These are phyloP conservation scores for Pseudofabraea citricarpa DNA, from an alignment of 2,329 filamentous ascomycete genomes.

Conservation along the genomic window DNA sequence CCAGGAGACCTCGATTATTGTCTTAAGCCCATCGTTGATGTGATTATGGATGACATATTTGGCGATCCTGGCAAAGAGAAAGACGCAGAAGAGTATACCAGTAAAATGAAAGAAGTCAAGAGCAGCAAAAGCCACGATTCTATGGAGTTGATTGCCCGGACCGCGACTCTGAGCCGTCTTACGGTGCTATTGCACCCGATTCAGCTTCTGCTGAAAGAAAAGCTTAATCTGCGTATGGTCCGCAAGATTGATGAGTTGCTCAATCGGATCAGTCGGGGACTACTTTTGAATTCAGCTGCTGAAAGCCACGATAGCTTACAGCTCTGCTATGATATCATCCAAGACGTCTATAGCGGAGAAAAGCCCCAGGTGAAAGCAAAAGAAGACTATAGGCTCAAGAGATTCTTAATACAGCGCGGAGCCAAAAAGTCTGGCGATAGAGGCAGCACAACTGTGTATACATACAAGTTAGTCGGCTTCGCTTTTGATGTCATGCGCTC, in stretches of 20 bases:
- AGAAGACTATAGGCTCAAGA: constrained; percentile 57
- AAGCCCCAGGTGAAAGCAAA: constrained; percentile 47
- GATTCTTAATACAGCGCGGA: constrained; percentile 77
- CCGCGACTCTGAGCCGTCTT: constrained; percentile 69
- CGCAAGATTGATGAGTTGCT: constrained; percentile 89
- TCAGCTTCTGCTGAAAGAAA: constrained; percentile 74
- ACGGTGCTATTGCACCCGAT: constrained; percentile 74
- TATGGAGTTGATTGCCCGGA: constrained; percentile 86
- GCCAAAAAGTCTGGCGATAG: constrained; percentile 70
- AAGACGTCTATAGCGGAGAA: constrained; percentile 71
- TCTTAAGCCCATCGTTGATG: constrained; percentile 67
- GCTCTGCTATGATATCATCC: constrained; percentile 92
- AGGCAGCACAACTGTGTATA: constrained; percentile 70
- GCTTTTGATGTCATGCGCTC: constrained; percentile 81
- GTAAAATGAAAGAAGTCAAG: constrained; percentile 95
- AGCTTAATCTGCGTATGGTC: constrained; percentile 75
- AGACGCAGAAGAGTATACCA: constrained; percentile 91
- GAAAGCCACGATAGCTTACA: constrained; percentile 79
- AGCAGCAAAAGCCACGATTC: constrained; percentile 98
- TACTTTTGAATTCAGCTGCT: constrained; percentile 76
- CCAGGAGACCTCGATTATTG: constrained; percentile 90
- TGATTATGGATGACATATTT: constrained; percentile 98
- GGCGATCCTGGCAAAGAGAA: constrained; percentile 91
- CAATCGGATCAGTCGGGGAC: constrained; percentile 73
- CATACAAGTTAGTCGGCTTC: constrained; percentile 84